Evolutionary conservation across 2,329 filamentous ascomycete genomes (phyloP).

Genomic region (Pseudogymnoascus sp.): DNA sequence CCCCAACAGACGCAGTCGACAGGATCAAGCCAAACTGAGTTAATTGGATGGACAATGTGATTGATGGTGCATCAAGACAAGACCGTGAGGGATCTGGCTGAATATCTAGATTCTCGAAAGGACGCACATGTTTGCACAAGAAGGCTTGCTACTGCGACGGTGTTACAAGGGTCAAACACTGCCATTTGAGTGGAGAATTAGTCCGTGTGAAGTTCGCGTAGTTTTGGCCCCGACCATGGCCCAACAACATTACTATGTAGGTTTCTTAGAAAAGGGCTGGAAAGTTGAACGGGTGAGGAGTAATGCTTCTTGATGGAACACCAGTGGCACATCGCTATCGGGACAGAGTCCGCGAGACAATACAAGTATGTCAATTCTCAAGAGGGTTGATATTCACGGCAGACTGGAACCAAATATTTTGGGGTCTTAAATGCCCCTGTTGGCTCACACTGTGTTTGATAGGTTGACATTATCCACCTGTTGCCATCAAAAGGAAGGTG

Average conservation of each 20-base stretch:
- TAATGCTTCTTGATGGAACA: background rate
- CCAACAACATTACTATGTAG: background rate
- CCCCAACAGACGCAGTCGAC: background rate
- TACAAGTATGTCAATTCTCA: background rate
- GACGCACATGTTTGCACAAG: background rate
- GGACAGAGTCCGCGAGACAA: background rate
- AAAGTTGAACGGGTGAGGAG: background rate
- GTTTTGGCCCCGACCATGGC: background rate
- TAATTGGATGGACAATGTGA: background rate
- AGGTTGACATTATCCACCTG: background rate
- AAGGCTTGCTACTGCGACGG: background rate
- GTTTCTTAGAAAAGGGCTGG: background rate
- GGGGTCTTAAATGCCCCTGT: background rate
- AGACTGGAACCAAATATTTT: background rate
- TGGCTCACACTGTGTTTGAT: background rate
- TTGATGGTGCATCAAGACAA: background rate
- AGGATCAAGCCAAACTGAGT: background rate
- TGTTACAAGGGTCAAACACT: background rate
- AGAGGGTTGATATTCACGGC: background rate
- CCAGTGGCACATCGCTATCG: background rate
- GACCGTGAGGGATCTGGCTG: background rate
- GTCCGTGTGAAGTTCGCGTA: background rate
- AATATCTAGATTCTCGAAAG: background rate
- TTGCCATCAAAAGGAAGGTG: background rate
- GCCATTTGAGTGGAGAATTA: background rate